Percentiles rank a stretch among this genome's conserved stretches.
phyloP scores from a whole-genome alignment of 208 protist species.

The Porcisia deanei region DNA sequence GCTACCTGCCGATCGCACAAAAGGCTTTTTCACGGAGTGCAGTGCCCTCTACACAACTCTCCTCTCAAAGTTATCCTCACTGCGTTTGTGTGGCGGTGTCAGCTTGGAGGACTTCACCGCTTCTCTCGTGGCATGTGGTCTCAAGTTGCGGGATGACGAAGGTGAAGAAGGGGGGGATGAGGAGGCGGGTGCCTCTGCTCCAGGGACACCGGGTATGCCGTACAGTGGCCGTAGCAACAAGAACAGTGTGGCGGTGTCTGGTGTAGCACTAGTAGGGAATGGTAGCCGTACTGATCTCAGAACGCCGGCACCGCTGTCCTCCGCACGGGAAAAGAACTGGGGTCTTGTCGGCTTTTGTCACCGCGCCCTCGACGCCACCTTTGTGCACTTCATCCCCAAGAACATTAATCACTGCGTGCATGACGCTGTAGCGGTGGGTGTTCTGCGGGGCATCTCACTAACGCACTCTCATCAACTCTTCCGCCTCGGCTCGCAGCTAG shows the following conservation, averaged over 20 bases:
- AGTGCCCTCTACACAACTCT: constrained; percentile 54
- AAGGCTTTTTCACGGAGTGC: constrained; percentile 73
- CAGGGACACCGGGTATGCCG: not conserved
- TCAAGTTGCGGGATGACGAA: constrained; percentile 56
- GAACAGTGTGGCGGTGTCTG: constrained; percentile 1
- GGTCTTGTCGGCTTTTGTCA: constrained; percentile 58
- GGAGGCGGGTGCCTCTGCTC: not conserved
- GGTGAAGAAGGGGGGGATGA: constrained; percentile 23
- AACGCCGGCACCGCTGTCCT: constrained; percentile 1
- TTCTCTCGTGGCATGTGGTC: constrained; percentile 69
- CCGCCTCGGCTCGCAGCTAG: constrained; percentile 48
- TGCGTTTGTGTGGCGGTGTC: constrained; percentile 49
- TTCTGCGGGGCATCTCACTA: constrained; percentile 63
- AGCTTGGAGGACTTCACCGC: constrained; percentile 74
- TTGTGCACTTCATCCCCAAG: constrained; percentile 60
- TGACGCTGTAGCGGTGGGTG: constrained; percentile 59
- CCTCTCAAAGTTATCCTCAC: constrained; percentile 40
- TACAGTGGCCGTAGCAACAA: constrained; percentile 18
- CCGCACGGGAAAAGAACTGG: constrained; percentile 26
- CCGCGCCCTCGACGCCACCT: constrained; percentile 51
- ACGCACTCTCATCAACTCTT: constrained; percentile 53
- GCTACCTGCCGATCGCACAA: constrained; percentile 48
- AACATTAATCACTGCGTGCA: constrained; percentile 64
- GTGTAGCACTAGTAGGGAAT: not conserved
- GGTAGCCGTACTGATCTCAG: not conserved